Evolutionary conservation across 441 rosid genomes (phyloP), one percentile per base, ranked within the genome.

Genomic region (Raphanus hybrid): DNA sequence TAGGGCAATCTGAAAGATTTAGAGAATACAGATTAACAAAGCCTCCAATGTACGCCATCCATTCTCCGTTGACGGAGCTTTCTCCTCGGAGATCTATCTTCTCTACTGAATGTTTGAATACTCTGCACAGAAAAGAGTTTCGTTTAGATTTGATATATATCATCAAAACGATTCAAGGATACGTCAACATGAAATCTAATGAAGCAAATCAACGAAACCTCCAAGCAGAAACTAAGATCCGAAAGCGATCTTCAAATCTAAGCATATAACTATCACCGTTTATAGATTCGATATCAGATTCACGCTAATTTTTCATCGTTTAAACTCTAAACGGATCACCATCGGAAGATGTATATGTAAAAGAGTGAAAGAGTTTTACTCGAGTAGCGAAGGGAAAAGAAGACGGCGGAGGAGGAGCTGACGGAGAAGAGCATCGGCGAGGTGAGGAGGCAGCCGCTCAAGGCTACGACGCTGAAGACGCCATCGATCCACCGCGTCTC

Each of bases 21-120:
- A 95, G 82, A 32, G 82, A 79, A 9, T 75, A 77, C 64, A 95
- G 75, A 80, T 78, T 82, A 64, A 80, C 86, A 41, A 89, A 94
- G 15, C 91, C 92, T 62, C 95, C 99, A 63, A 93, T 66, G 80
- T 92, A 96, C 0, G 97, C 98, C 89, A 89, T 84, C 99, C 99
- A 96, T 83, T 96, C 99, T 0, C 87, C 97, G 78, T 96, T 93
- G 64, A 96, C 88, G 35, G 82, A 82, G 78, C 74, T 86, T 81
- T 93, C 91, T 39, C 94, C 91, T 66, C 86, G 80, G 5, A 96
- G 85, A 84, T 93, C 91, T 63, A 92, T 80, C 15, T 76, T 89
- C 86, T 92, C 99, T n/a, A 81, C 97, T 15, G 82, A 87, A 65
- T 78, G 65, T 75, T 95, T 95, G 87, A 95, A 95, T 55, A 84